Percentiles rank a stretch among this genome's conserved stretches.
Evolutionary conservation across 2,329 filamentous ascomycete species (phyloP).

Genomic region (Mycocentrospora acerina): DNA sequence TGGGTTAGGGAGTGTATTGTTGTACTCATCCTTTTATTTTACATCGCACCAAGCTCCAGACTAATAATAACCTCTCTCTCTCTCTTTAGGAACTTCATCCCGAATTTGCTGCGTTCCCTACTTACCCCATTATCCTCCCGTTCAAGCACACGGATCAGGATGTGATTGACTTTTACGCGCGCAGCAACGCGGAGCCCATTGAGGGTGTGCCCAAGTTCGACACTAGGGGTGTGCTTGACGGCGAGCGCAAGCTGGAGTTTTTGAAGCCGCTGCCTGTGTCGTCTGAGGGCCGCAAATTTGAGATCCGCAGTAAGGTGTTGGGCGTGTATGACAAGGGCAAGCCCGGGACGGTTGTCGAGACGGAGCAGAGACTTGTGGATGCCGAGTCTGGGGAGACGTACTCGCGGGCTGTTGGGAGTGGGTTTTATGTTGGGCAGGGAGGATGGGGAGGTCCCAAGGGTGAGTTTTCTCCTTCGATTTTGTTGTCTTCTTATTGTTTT

Average conservation of each 20-base stretch:
- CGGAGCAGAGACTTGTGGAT: constrained; percentile 75
- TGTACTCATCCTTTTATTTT: background rate
- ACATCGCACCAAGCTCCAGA: background rate
- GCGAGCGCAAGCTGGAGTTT: constrained; percentile 78
- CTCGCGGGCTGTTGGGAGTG: constrained; percentile 66
- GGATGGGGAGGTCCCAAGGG: constrained; percentile 89
- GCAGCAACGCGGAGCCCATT: constrained; percentile 66
- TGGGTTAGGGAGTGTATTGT: background rate
- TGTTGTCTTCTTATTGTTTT: too few species aligned
- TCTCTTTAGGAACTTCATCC: constrained; percentile 75
- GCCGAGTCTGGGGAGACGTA: constrained; percentile 69
- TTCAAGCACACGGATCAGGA: constrained; percentile 79
- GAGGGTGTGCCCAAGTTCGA: constrained; percentile 78
- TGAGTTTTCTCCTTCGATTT: constrained; percentile 32
- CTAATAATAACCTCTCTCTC: background rate
- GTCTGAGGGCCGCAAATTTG: constrained; percentile 71
- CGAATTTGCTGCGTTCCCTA: constrained; percentile 84
- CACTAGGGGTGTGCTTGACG: constrained; percentile 72
- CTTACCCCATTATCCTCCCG: constrained; percentile 78
- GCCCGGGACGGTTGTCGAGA: constrained; percentile 78
- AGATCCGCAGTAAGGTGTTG: constrained; percentile 74
- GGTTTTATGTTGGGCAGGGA: constrained; percentile 80
- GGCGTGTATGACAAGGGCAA: constrained; percentile 91
- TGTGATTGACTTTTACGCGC: constrained; percentile 80
- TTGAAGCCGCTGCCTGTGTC: constrained; percentile 72